Evolutionary conservation across 2,329 filamentous ascomycete species (phyloP), one percentile per base, ranked within the genome.

Genomic region (Apiospora hydei): DNA sequence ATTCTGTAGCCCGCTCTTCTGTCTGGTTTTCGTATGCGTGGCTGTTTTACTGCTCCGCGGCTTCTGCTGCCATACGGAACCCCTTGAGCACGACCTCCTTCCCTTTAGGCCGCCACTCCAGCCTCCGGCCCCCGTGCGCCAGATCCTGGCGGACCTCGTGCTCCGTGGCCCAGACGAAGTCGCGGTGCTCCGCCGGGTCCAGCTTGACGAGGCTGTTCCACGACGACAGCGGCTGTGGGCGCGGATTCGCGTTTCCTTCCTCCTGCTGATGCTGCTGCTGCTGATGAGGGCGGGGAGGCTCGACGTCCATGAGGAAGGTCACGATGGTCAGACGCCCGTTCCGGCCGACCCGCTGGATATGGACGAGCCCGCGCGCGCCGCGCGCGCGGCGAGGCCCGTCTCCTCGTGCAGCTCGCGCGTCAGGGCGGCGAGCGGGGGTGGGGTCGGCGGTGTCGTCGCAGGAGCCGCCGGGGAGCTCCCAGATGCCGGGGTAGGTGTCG

Each of bases 121-220:
- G 24, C 16, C 5, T 13, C 64, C n/a, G 38, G n/a, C n/a, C 57
- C 1, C 38, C 64, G 21, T 57, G 51, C 51, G n/a, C 64, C 21
- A 24, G n/a, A 6, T 34, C 41, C 16, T 18, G 11, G 5, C 41
- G 21, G n/a, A 67, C 64, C n/a, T 67, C 64, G 10, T 46, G n/a
- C 41, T 44, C 38, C 13, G 64, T 44, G n/a, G 64, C 64, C 64
- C 64, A 44, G 38, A 67, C 41, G 41, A 26, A 44, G 24, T 44
- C 64, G 24, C 11, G 11, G 43, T 44, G 41, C 66, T 68, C 66
- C n/a, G 18, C 24, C 13, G 66, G 66, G 26, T 68, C 66, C 66
- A 68, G n/a, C 41, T n/a, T 46, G 14, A 46, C 43, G 24, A 18
- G 7, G 2, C n/a, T 5, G 43, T 47, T 38, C 66, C 34, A 34